phyloP scores from a whole-genome alignment of 2,329 filamentous ascomycete species.

The Berkeleyomyces basicola region DNA sequence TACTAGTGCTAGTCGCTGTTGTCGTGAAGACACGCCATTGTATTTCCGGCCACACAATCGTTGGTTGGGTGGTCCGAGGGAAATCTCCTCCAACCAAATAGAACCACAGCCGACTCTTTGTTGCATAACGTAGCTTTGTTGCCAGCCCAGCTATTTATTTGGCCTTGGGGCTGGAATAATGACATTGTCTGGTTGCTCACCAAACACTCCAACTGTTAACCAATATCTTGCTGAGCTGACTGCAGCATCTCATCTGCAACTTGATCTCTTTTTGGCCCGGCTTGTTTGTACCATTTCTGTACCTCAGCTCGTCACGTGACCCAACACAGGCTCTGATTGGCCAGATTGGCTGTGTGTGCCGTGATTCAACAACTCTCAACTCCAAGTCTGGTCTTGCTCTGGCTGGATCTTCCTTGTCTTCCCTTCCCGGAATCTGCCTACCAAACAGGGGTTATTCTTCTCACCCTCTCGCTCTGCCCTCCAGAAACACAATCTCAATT shows the following conservation, averaged over 20 bases:
- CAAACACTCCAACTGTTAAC: not conserved
- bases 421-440: constrained; percentile 1
- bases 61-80: too few species aligned
- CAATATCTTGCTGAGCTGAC: not conserved
- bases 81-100: too few species aligned
- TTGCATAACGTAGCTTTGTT: too few species aligned
- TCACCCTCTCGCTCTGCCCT: not conserved
- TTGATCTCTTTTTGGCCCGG: not conserved
- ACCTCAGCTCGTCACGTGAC: not conserved
- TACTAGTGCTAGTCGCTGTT: too few species aligned
- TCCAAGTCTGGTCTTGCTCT: not conserved
- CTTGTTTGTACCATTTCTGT: not conserved
- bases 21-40: too few species aligned
- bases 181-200: not conserved
- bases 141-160: too few species aligned
- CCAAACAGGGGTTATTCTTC: constrained; percentile 8
- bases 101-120: too few species aligned
- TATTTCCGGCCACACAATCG: too few species aligned
- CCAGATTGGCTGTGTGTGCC: constrained; percentile 5
- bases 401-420: not conserved
- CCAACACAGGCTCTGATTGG: not conserved
- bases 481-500: constrained; percentile 1
- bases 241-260: not conserved
- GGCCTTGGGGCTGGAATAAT: too few species aligned
- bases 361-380: constrained; percentile 1